Conservation (phyloP, 2,329 filamentous ascomycete genomes). For the Venturia oleaginea region DNA sequence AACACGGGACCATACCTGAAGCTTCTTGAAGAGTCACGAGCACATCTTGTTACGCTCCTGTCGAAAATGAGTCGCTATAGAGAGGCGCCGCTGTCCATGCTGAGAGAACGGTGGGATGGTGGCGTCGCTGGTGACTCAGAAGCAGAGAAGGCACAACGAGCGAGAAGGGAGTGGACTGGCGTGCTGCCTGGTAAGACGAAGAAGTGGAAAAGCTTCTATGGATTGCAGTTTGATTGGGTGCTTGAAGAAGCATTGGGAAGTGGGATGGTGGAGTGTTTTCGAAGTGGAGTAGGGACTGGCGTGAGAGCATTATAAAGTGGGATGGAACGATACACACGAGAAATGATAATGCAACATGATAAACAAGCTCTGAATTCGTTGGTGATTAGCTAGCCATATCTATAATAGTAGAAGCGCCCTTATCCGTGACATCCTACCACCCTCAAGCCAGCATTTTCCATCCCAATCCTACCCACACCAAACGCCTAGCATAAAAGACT, state of each 20-base stretch:
- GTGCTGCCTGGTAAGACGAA: conserved; percentile 42
- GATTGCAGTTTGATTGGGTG: conserved; percentile 62
- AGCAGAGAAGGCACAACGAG: conserved; percentile 39
- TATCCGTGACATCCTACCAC: neutral
- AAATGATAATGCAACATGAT: neutral
- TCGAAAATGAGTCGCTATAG: conserved; percentile 47
- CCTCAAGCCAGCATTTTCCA: neutral
- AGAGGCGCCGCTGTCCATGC: conserved; percentile 52
- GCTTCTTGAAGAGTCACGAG: conserved; percentile 51
- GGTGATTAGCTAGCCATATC: neutral
- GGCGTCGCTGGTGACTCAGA: conserved; percentile 42
- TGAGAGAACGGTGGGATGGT: conserved; percentile 64
- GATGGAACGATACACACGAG: neutral
- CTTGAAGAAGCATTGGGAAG: conserved; percentile 61
- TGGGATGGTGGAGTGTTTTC: conserved; percentile 63
- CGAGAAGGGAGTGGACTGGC: conserved; percentile 33
- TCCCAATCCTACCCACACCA: neutral
- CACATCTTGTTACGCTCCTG: conserved; percentile 52
- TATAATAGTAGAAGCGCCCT: neutral
- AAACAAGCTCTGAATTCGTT: neutral
- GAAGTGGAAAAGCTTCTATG: conserved; percentile 64
- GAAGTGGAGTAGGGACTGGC: conserved; percentile 63
- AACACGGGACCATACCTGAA: conserved; percentile 59
- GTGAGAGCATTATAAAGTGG: conserved; percentile 31
- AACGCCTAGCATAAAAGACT: neutral